Evolutionary conservation across 1,284 basidiomycete species (phyloP), one percentile per base, ranked within the genome.

Genomic region (Filobasidium uniguttulatum): DNA sequence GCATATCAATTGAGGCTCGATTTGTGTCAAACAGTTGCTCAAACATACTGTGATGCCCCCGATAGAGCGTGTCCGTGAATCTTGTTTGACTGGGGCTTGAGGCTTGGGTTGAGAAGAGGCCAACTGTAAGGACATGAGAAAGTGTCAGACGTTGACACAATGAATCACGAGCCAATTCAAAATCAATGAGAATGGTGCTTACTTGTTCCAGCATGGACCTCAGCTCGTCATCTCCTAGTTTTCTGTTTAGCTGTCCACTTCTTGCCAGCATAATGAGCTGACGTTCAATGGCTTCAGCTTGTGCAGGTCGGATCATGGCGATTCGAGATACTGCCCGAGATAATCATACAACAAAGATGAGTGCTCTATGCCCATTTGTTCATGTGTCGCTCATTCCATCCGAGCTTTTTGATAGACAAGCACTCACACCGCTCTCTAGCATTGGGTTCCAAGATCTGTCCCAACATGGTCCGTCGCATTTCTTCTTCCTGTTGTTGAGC

Each of bases 181-280:
- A 8, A 19, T 14, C 9, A 22, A 41, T 12, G 29, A 26, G 12
- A n/a, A 22, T 28, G 1, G n/a, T 17, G 56, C 61, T 57, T 56
- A 90, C 90, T 77, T 97, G 90, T 64, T 97, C 87, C 49, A 98
- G 75, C 17, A 98, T 72, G 31, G 82, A 83, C 61, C 97, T 93
- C 52, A 98, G 75, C 63, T 93, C 88, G 41, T 79, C 75, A 65
- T 98, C 93, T 23, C 78, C 82, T 37, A 98, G 83, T 49, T 83
- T 76, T 10, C 84, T 83, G 49, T 83, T 76, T 43, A 97, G 72
- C 67, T 96, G 90, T n/a, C 91, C 90, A 2, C 79, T 76, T 68
- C 91, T 87, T 6, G 85, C 90, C 87, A 96, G 91, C 36, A 86
- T 78, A 31, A 90, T 64, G 37, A 98, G 73, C 50, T 94, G 79